Evolutionary conservation across 768 basidiomycete genomes (phyloP).

Genomic region (Amyloporia xantha): DNA sequence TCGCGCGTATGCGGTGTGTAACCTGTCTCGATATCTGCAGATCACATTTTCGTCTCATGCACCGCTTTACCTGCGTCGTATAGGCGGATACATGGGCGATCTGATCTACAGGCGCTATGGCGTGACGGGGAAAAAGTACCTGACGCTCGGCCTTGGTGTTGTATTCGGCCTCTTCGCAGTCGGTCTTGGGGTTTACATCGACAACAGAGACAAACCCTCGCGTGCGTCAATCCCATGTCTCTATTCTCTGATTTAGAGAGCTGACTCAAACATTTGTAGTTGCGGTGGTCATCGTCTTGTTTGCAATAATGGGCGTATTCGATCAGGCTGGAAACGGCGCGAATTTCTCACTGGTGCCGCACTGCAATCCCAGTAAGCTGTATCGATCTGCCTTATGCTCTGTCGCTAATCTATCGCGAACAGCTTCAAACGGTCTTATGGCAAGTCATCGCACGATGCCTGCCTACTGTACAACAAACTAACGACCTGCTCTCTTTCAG

Average conservation of each 20-base stretch:
- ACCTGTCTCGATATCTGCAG: not conserved
- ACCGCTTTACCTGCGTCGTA: no score
- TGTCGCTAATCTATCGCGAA: slow-evolving; percentile 11
- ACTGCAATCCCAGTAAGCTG: slow-evolving; percentile 37
- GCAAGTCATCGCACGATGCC: slow-evolving; percentile 18
- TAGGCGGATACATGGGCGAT: slow-evolving; percentile 39
- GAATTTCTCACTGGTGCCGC: slow-evolving; percentile 45
- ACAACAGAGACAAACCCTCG: slow-evolving; percentile 16
- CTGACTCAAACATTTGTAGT: slow-evolving; percentile 4
- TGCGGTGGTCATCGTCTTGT: slow-evolving; percentile 30
- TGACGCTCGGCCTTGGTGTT: slow-evolving; percentile 36
- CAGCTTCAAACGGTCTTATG: slow-evolving; percentile 29
- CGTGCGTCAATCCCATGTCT: not conserved
- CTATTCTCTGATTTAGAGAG: no score
- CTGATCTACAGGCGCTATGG: slow-evolving; percentile 36
- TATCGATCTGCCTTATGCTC: not conserved
- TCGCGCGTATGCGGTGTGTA: slow-evolving; percentile 36
- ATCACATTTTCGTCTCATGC: not conserved
- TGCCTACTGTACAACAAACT: not conserved
- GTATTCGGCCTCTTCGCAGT: slow-evolving; percentile 38
- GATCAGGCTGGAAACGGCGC: slow-evolving; percentile 43
- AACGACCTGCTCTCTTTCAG: not conserved
- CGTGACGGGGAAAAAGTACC: slow-evolving; percentile 41
- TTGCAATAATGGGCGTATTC: slow-evolving; percentile 32
- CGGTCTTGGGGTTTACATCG: slow-evolving; percentile 41